Evolutionary conservation across 768 basidiomycete species (phyloP).

Genomic region (Cystobasidium tubakii): DNA sequence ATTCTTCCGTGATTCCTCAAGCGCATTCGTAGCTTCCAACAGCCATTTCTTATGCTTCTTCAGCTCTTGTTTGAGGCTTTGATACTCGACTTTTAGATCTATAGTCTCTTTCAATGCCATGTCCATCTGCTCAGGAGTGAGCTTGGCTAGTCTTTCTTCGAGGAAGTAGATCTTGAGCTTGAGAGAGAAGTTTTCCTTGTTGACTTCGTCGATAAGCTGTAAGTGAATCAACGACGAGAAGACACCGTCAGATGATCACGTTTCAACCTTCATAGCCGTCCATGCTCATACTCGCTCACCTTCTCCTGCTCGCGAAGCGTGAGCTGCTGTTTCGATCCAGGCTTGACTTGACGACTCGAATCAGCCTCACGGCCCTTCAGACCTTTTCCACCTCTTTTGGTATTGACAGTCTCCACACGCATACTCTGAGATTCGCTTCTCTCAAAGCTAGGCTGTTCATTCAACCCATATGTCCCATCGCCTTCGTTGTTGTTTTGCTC

Average conservation of each 20-base stretch:
- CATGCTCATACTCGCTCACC: constrained; percentile 53
- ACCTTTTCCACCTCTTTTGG: not conserved
- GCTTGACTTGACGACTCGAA: not conserved
- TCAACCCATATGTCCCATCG: constrained; percentile 7
- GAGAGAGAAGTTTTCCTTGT: constrained; percentile 95
- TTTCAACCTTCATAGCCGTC: too few relatives aligned
- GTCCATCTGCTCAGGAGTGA: constrained; percentile 72
- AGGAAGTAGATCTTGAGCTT: constrained; percentile 93
- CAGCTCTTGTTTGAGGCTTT: constrained; percentile 44
- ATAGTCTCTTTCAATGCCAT: constrained; percentile 69
- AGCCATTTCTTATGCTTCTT: constrained; percentile 46
- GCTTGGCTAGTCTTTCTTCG: constrained; percentile 80
- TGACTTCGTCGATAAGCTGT: constrained; percentile 87
- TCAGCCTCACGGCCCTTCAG: not conserved
- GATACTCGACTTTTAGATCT: constrained; percentile 54
- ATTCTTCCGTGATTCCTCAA: constrained; percentile 40
- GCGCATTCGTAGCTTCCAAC: constrained; percentile 41
- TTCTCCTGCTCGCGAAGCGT: constrained; percentile 95
- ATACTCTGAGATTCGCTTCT: constrained; percentile 24
- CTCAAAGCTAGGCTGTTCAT: constrained; percentile 25
- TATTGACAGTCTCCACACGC: not conserved
- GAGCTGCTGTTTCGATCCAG: constrained; percentile 51
- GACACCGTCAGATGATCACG: too few relatives aligned
- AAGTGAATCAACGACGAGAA: not conserved
- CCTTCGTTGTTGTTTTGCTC: not conserved